A percentile compares a stretch with the other conserved stretches of the same genome.
Evolutionary conservation across 768 basidiomycete species (phyloP).

Genomic region (Clitopilus hobsonii): DNA sequence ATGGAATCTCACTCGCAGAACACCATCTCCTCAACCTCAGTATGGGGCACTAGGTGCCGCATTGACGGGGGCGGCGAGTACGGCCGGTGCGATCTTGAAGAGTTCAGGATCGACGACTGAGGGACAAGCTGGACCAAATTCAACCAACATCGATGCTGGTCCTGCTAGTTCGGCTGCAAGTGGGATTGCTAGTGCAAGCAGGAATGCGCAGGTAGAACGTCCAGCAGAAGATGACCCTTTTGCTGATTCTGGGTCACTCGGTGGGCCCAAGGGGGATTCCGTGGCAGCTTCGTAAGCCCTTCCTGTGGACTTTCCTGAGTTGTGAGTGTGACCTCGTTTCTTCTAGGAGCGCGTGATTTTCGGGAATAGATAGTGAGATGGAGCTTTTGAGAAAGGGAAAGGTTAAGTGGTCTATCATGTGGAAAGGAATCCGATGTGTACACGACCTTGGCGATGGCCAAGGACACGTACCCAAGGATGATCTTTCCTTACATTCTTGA

Average conservation of each 20-base stretch:
- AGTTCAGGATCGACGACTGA: conserved; percentile 5
- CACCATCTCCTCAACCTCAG: conserved; percentile 30
- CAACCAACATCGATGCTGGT: no score
- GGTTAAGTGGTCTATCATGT: no score
- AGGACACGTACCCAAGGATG: no score
- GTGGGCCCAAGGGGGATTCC: not conserved
- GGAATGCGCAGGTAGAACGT: not conserved
- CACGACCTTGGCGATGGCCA: no score
- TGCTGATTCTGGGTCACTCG: not conserved
- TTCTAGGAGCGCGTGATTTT: no score
- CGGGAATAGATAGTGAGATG: no score
- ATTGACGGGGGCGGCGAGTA: conserved; percentile 36
- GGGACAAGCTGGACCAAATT: conserved; percentile 4
- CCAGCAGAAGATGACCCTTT: not conserved
- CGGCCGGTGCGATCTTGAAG: conserved; percentile 37
- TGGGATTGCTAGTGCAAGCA: not conserved
- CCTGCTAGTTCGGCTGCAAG: no score
- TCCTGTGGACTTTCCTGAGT: no score
- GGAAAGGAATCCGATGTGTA: no score
- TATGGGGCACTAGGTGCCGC: conserved; percentile 43
- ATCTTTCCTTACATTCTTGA: no score
- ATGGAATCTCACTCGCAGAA: conserved; percentile 26
- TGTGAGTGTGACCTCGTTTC: no score
- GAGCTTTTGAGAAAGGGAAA: no score
- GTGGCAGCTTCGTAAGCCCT: not conserved